Percentiles rank a stretch among this genome's conserved stretches.
Conservation (phyloP, 176 grass and related monocot genomes). For the Hordeum marinum region DNA sequence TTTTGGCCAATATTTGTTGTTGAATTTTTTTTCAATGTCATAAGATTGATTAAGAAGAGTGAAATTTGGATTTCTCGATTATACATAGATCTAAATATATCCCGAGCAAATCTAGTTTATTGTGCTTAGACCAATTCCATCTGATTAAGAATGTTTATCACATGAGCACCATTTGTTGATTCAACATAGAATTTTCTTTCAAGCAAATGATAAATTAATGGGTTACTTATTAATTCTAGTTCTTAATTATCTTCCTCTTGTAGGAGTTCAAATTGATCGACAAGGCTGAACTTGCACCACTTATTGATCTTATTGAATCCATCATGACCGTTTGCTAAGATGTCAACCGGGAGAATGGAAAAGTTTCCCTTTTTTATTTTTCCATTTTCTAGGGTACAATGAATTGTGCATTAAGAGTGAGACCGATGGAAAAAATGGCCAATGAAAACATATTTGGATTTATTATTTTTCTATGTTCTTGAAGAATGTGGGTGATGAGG, state of each 20-base stretch:
- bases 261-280: slow-evolving; percentile 95
- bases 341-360: neutral
- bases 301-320: slow-evolving; percentile 88
- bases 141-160: neutral
- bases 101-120: neutral
- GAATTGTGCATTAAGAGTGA: neutral
- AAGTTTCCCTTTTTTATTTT: neutral
- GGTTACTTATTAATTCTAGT: neutral
- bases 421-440: neutral
- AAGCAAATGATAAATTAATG: neutral
- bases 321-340: slow-evolving; percentile 66
- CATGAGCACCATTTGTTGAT: neutral
- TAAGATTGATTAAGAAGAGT: neutral
- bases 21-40: neutral
- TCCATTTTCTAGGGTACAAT: neutral
- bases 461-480: neutral
- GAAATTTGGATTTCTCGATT: neutral
- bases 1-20: neutral
- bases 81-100: neutral
- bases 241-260: neutral
- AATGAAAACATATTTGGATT: neutral
- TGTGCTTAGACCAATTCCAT: neutral
- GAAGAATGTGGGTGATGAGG: neutral
- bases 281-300: slow-evolving; percentile 81
- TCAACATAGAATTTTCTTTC: neutral